Conservation (phyloP, 176 grass and related monocot genomes). For the Oryza meridionalis region DNA sequence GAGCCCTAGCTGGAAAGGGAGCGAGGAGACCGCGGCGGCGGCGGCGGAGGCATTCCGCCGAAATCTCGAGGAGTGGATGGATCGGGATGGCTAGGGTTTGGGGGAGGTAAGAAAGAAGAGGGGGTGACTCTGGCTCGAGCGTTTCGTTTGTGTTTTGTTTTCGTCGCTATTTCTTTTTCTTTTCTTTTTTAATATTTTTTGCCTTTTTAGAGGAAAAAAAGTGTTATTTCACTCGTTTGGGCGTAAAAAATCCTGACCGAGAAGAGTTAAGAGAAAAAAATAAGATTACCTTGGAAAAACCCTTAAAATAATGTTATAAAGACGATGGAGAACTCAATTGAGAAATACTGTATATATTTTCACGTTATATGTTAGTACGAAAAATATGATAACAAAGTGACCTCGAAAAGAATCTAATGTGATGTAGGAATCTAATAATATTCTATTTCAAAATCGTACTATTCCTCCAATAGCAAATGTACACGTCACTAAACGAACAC, state of each 20-base stretch:
- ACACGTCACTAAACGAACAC: not conserved
- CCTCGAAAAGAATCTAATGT: not conserved
- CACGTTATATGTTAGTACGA: too few species aligned
- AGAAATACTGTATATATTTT: too few species aligned
- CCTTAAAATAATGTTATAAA: too few species aligned
- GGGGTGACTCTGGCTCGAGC: conserved; percentile 29
- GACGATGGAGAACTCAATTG: too few species aligned
- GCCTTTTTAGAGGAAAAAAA: not conserved
- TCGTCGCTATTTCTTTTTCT: not conserved
- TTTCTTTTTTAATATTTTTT: not conserved
- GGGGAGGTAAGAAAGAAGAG: conserved; percentile 16
- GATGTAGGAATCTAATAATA: not conserved
- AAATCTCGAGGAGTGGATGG: conserved; percentile 40
- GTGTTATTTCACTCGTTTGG: not conserved
- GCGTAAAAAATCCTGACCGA: not conserved
- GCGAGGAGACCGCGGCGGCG: conserved; percentile 33
- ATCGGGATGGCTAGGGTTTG: conserved; percentile 61
- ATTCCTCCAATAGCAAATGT: not conserved
- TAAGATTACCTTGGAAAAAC: too few species aligned
- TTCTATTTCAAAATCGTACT: too few species aligned
- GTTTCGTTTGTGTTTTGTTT: conserved; percentile 21
- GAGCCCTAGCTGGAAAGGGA: conserved; percentile 5
- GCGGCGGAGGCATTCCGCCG: conserved; percentile 50
- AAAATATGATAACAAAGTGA: not conserved
- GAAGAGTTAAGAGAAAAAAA: too few species aligned